Base-by-base conservation (phyloP, 768 basidiomycete genomes). In the Auricularia sp. region DNA sequence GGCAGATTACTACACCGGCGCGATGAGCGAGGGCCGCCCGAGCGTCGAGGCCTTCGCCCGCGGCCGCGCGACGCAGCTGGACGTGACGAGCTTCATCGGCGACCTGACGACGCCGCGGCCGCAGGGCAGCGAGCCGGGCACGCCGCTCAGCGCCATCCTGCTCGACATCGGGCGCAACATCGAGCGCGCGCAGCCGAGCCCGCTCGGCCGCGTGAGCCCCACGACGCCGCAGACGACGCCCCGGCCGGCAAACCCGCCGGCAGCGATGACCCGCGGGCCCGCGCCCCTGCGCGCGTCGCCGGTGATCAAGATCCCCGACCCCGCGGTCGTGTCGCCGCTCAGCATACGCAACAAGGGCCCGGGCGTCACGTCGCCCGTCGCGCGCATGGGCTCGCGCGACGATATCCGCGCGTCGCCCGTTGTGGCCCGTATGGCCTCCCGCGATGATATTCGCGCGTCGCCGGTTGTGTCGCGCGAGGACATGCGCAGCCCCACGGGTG, bases 81-180 rank as follows among this genome's bases (percentile, higher is more conserved):
- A 59, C 56, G 56, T 59, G 11, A 59, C 56, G 8, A 59, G 56
- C 24, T 59, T 59, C 34, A 59, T 59, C 29, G 56, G 56, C 29
- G 56, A 59, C 24, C 34, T 59, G 24, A 29, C 56, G 8, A 35
- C 34, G 24, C 56, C 56, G 56, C 56, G 56, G 8, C 56, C 56
- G 34, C 24, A 10, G 8, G 56, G 29, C 10, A 59, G 56, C 56
- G 24, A 59, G 24, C 56, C 56, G 4, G 29, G 24, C 24, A 59
- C 56, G 29, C 56, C 56, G 14, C 14, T 33, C 7, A 59, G 56
- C 29, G 56, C 56, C 0, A 35, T 59, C 18, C 14, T 59, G 8
- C 13, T 59, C 14, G 56, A 59, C 56, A 59, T 59, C 21, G 56
- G 34, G 3, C 56, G 56, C 56, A 59, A 33, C 33, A 11, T 35